Base-by-base conservation (phyloP, 2,329 filamentous ascomycete genomes). In the Pseudogymnoascus sp. region DNA sequence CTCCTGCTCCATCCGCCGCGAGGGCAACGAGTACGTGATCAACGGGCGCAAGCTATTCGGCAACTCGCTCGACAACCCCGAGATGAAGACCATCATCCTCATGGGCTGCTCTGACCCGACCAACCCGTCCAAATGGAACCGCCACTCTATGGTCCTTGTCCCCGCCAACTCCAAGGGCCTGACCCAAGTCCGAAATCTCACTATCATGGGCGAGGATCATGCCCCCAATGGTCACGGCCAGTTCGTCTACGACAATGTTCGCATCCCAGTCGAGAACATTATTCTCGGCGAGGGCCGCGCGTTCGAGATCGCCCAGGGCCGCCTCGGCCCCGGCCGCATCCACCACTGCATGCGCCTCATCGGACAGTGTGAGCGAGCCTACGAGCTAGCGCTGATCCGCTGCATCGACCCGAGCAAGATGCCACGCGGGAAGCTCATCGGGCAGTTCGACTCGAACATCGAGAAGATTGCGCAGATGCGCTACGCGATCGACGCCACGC, bases 321-420 rank as follows among this genome's bases (percentile, higher is more conserved):
- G 76, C 16, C 67, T 77, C 8, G 76, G 76, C 0, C 75, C 76
- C 1, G 76, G 76, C 2, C 70, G 76, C 43, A 78, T 78, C 61
- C 75, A 77, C 62, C 76, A 77, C 63, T 76, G 74, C 67, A 78
- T 78, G 75, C 71, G 76, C 7, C 64, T 76, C 6, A 75, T 78
- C 61, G 76, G 76, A 4, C 75, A 77, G 65, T 73, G 74, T n/a
- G 76, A 78, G 69, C 73, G 76, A 1, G 76, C 76, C 0, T 76
- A 71, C 64, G 76, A 77, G 64, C 71, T 77, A 8, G 74, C 75
- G 2, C 72, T 78, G 14, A 72, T 75, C 35, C 74, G 73, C 12
- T 72, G 70, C 68, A 71, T 72, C 65, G 72, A 76, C 64, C 66
- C 74, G 49, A 64, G 71, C 64, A 75, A 78, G 67, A 73, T 74